Evolutionary conservation across 2,329 filamentous ascomycete genomes (phyloP), one percentile per base, ranked within the genome.

Genomic region (Coleophoma cylindrospora): DNA sequence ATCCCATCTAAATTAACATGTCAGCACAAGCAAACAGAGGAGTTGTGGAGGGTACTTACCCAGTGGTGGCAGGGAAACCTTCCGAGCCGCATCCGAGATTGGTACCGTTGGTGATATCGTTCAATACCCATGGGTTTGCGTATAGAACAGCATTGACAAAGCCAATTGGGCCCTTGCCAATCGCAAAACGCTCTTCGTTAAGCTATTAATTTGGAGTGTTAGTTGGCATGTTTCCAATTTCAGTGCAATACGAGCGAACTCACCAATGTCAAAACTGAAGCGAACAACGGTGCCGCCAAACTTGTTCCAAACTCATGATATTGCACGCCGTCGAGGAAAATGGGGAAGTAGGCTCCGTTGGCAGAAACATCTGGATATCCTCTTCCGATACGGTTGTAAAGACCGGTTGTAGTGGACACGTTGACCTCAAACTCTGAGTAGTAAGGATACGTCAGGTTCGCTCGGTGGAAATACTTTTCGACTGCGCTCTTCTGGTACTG

Each of bases 281-380:
- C 44, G 13, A 46, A 37, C 14, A 36, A n/a, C 8, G 44, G 44
- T 19, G 32, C 9, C 13, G 32, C 0, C 19, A 57, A 52, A 5
- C 54, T 59, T 5, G 58, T 57, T 3, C 58, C 57, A 7, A 53
- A 52, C 62, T 62, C 0, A 54, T 55, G 1, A 43, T 45, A 19
- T 14, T 22, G 17, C 8, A 11, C n/a, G 12, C 33, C 33, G 13
- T 34, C 34, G 10, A 22, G 12, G 19, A 34, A 43, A 27, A 33
- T 34, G 15, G 33, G 27, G 19, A 43, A 34, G 8, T 44, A 19
- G n/a, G 40, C 40, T n/a, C 47, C 47, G 17, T 49, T 45, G 8
- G 48, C 48, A 32, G 45, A 15, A 32, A 79, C 65, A 57, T 79
- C 76, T 3, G 76, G 76, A 59, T 77, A 77, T 1, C 64, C 76